Conservation (phyloP, 2,329 filamentous ascomycete genomes). For the Orbilia ellipsospora region DNA sequence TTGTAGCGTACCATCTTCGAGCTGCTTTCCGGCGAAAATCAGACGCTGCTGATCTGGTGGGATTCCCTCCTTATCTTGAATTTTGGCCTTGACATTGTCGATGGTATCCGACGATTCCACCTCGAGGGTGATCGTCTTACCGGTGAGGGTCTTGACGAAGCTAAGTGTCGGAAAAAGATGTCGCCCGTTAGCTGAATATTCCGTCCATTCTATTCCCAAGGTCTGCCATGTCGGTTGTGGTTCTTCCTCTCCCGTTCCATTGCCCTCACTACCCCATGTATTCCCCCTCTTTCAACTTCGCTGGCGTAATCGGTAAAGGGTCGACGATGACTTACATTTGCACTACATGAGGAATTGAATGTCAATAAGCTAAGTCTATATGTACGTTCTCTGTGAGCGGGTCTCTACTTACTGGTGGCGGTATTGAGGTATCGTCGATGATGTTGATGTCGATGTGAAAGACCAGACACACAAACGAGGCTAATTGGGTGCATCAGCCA, state of each 20-base stretch:
- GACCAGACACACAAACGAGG: constrained; percentile 41
- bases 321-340: constrained; percentile 78
- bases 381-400: constrained; percentile 4
- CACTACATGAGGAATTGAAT: constrained; percentile 69
- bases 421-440: constrained; percentile 50
- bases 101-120: constrained; percentile 99
- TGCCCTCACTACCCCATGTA: not conserved
- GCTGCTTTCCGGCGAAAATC: constrained; percentile 99
- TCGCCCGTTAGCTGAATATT: constrained; percentile 55
- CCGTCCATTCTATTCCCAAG: constrained; percentile 44
- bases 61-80: constrained; percentile 99
- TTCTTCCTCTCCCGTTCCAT: constrained; percentile 21
- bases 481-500: constrained; percentile 38
- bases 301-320: constrained; percentile 56
- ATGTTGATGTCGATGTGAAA: constrained; percentile 57
- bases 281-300: constrained; percentile 9
- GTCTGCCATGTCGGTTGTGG: constrained; percentile 18
- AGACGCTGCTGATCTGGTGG: constrained; percentile 97
- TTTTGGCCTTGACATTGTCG: constrained; percentile 99
- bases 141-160: constrained; percentile 99
- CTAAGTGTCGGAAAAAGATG: constrained; percentile 65
- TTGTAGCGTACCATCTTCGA: constrained; percentile 77
- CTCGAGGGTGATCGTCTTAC: constrained; percentile 99
- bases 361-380: constrained; percentile 65
- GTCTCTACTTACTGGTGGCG: constrained; percentile 59